Evolutionary conservation across 768 basidiomycete genomes (phyloP).

Genomic region (Mycena galericulata): DNA sequence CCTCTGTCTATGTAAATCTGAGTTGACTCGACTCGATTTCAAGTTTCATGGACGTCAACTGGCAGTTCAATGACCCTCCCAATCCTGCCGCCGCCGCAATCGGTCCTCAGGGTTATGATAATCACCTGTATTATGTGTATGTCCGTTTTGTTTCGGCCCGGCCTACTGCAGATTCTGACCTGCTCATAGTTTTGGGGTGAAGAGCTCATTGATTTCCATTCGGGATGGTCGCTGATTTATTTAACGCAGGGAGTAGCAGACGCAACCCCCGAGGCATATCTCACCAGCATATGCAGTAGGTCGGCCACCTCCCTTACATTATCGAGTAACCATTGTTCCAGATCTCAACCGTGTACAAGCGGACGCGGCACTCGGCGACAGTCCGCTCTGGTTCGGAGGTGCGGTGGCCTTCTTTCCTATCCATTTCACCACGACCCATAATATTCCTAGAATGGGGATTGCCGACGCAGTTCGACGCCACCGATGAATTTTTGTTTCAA

Average conservation of each 20-base stretch:
- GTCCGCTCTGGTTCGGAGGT: conserved; percentile 64
- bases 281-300: conserved; percentile 78
- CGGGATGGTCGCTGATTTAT: conserved; percentile 19
- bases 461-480: conserved; percentile 66
- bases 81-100: conserved; percentile 78
- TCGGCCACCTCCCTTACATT: conserved; percentile 18
- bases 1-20: neutral
- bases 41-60: conserved; percentile 88
- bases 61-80: conserved; percentile 77
- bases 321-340: conserved; percentile 41
- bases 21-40: conserved; percentile 32
- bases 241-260: conserved; percentile 73
- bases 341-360: conserved; percentile 69
- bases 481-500: conserved; percentile 60
- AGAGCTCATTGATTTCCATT: conserved; percentile 18
- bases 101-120: conserved; percentile 82
- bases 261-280: conserved; percentile 71
- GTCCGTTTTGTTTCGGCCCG: too few relatives aligned
- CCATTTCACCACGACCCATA: too few relatives aligned
- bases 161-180: neutral
- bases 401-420: neutral
- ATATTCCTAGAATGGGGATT: conserved; percentile 63
- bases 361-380: conserved; percentile 58
- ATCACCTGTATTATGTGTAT: conserved; percentile 83
- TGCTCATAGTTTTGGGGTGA: conserved; percentile 67